phyloP scores from a whole-genome alignment of 2,329 filamentous ascomycete species.

The Monilinia aucupariae region DNA sequence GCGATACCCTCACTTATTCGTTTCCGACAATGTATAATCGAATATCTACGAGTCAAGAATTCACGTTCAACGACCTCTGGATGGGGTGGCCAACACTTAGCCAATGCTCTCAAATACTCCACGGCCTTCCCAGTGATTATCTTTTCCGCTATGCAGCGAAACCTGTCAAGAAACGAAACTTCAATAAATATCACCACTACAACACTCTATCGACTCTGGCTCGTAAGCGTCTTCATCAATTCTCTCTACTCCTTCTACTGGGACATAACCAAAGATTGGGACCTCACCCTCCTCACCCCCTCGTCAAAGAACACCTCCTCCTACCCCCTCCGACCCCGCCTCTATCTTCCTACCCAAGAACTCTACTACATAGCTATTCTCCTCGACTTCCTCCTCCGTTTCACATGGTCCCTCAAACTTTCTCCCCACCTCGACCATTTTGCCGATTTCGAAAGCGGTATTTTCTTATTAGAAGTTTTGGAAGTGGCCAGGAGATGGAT shows the following conservation, averaged over 20 bases:
- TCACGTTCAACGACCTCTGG: slow-evolving; percentile 42
- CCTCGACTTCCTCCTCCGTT: slow-evolving; percentile 75
- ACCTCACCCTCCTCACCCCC: slow-evolving; percentile 71
- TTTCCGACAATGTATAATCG: slow-evolving; percentile 84
- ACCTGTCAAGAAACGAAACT: slow-evolving; percentile 40
- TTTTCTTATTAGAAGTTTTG: slow-evolving; percentile 80
- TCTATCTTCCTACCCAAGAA: slow-evolving; percentile 64
- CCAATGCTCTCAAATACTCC: slow-evolving; percentile 93
- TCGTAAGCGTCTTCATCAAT: slow-evolving; percentile 71
- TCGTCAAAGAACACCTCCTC: slow-evolving; percentile 6
- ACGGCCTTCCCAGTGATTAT: slow-evolving; percentile 89
- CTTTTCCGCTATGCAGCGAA: slow-evolving; percentile 68
- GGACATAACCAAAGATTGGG: slow-evolving; percentile 97
- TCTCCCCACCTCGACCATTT: slow-evolving; percentile 76
- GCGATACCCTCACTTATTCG: slow-evolving; percentile 79
- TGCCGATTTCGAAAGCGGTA: slow-evolving; percentile 78
- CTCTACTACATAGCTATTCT: slow-evolving; percentile 79
- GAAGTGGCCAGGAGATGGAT: slow-evolving; percentile 89
- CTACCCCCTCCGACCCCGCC: slow-evolving; percentile 63
- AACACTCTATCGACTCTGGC: slow-evolving; percentile 54
- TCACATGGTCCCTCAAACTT: slow-evolving; percentile 87
- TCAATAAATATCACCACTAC: slow-evolving; percentile 39
- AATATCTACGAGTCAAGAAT: slow-evolving; percentile 68
- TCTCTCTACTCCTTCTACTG: slow-evolving; percentile 97
- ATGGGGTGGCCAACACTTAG: slow-evolving; percentile 81